Base-by-base conservation (phyloP, 257 asterid species). In the Penstemon barbatus region DNA sequence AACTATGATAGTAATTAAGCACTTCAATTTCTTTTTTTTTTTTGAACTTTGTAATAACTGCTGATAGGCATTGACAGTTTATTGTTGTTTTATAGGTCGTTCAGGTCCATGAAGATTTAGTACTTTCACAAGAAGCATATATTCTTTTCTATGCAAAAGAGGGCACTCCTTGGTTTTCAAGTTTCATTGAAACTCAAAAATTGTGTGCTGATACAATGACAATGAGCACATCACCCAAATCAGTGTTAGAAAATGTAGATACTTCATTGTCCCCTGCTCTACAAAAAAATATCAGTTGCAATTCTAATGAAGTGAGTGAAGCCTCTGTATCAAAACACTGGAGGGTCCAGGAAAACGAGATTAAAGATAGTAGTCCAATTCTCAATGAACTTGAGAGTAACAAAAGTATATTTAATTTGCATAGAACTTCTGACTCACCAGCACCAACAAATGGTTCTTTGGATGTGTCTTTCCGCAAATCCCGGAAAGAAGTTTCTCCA, bases 41-140 rank as follows among this genome's bases (percentile, higher is more conserved):
- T 53, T 39, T 39, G 55, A 13, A 13, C 41, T 15, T 46, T 48
- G 12, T 8, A 13, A 37, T 54, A 60, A 19, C 11, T 6, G 45
- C 15, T 42, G 15, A 4, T 5, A 57, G 43, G 49, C 57, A 5
- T 49, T 68, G 61, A 74, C 58, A 52, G 61, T 66, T 71, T 33
- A 66, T 42, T 73, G 45, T 18, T 60, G 63, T 45, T 71, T 57
- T 77, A 44, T 69, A 90, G 99, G 96, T 87, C 56, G 53, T 42
- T 67, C 60, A 78, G 74, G 96, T 84, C 69, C 44, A 13, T 56
- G 95, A 90, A 84, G 86, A 76, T 45, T 68, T n/a, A 70, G 97
- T 90, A 69, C 82, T 90, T 55, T 73, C 91, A 38, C 96, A 93
- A 80, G 89, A 88, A 78, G 99, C 97, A 8, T 93, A 93, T 73